Evolutionary conservation across 2,329 filamentous ascomycete species (phyloP), one percentile per base, ranked within the genome.

Genomic region (Hymenoscyphus repandus): DNA sequence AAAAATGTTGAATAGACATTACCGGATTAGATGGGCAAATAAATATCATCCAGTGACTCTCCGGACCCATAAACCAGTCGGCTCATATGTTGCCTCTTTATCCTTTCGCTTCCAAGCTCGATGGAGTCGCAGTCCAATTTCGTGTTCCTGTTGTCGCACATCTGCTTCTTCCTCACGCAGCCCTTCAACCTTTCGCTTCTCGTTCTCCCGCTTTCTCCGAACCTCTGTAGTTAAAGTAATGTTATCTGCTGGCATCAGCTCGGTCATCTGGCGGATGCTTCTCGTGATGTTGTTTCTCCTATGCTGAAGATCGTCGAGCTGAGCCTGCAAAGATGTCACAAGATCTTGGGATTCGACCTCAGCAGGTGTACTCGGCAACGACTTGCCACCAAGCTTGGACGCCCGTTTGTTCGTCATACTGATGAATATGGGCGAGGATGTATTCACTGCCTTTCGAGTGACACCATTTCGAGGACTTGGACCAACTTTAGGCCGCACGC

Each of bases 91-190:
- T 2, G 76, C 76, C 47, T 85, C 78, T 56, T 84, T 79, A 61
- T 91, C 86, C 59, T 83, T 76, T 43, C 88, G 78, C 72, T 89
- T 91, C 69, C 87, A 85, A 9, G 86, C 84, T 18, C 86, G 74
- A 65, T 88, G 81, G 49, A 93, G 72, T 67, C 83, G 85, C 61
- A 93, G 70, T 1, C 88, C 88, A 38, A 91, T 70, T 50, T 93
- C 87, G 63, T 92, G 86, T 68, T 90, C 85, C 67, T 92, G 83
- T 56, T 82, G 77, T 67, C 82, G 79, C 22, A 93, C 80, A 55
- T 90, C 86, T 3, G 83, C 79, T 33, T 92, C 74, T 65, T 91
- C 86, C 45, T 70, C 69, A 52, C 78, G 77, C 46, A 91, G 72
- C 18, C 72, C 75, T 56, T 84, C 80, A 0, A 93, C 81, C 64